Evolutionary conservation across 306 rosid species (phyloP), one percentile per base, ranked within the genome.

Genomic region (Begonia loranthoides): DNA sequence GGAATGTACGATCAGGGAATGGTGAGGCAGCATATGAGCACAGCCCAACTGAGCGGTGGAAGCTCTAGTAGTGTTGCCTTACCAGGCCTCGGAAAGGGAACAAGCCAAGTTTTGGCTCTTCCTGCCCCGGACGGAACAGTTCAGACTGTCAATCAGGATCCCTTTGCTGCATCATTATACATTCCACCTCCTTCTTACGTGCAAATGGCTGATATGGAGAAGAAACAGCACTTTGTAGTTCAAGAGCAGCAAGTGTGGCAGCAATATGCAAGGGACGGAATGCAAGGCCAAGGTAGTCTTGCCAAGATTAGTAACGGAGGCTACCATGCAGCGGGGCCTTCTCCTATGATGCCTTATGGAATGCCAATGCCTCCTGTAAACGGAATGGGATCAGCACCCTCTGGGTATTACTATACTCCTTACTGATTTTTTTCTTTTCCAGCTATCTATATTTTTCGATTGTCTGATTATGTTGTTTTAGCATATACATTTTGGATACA

Each of bases 41-140:
- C 83, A 60, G 57, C 93, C 59, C 87, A 84, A 66, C 59, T 77
- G 61, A 77, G 79, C 16, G 95, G 97, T 16, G 97, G 97, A 21
- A 89, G 97, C 69, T 82, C 97, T 44, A 88, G 97, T 65, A 89
- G 97, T 54, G 97, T 89, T 57, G 95, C 97, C 10, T 66, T 89
- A 79, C 87, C 95, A 0, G 87, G 80, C 41, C 70, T 80, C 0
- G 96, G 96, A 47, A 82, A 70, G 68, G 70, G 56, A 15, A 55
- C 83, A 7, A 75, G 95, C 5, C 88, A 85, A 1, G 84, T 89
- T 45, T 70, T 89, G 74, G 95, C 97, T 58, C 95, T 89, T 45
- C 97, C 97, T 0, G 97, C 97, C 5, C 97, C 97, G 1, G 95
- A 84, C 57, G 95, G 97, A 54, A 66, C 97, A 1, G 85, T 90